Conservation (phyloP, 192 early-diverging fungal genomes). For the Backusella tarrabulga region DNA sequence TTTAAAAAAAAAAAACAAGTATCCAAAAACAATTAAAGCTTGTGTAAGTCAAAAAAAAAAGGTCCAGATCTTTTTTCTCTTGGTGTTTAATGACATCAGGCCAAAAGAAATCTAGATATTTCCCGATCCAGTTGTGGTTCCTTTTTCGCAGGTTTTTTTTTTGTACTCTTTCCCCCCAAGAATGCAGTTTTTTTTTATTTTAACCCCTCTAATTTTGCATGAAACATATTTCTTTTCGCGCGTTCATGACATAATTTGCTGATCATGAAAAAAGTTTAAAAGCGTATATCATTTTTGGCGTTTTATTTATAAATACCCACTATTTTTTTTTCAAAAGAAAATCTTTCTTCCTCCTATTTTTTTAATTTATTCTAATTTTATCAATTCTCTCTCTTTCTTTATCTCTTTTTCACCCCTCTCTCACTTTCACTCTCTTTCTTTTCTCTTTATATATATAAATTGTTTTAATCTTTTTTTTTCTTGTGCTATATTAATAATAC, state of each 20-base stretch:
- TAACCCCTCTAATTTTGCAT: slow-evolving; percentile 28
- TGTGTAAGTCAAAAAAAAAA: slow-evolving; percentile 1
- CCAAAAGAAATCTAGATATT: slow-evolving; percentile 11
- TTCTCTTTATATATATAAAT: background rate
- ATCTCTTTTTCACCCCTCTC: background rate
- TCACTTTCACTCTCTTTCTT: background rate
- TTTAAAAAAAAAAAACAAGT: background rate
- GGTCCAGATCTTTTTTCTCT: slow-evolving; percentile 8
- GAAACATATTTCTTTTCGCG: slow-evolving; percentile 27
- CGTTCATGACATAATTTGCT: slow-evolving; percentile 25
- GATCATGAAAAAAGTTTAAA: slow-evolving; percentile 24
- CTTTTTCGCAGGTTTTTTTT: background rate
- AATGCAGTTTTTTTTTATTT: slow-evolving; percentile 14
- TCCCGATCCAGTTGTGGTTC: slow-evolving; percentile 5
- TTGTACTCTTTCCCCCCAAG: slow-evolving; percentile 9
- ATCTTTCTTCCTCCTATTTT: background rate
- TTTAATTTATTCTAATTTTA: slow-evolving; percentile 14
- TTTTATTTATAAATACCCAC: slow-evolving; percentile 10
- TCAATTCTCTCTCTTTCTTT: background rate
- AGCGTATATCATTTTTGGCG: background rate
- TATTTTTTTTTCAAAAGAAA: slow-evolving; percentile 6
- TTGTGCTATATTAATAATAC: background rate
- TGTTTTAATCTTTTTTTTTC: background rate
- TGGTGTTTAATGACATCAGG: slow-evolving; percentile 4
- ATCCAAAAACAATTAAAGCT: slow-evolving; percentile 2